Conservation (phyloP, 164 flowering plant species). For the Vitis rotundifolia region DNA sequence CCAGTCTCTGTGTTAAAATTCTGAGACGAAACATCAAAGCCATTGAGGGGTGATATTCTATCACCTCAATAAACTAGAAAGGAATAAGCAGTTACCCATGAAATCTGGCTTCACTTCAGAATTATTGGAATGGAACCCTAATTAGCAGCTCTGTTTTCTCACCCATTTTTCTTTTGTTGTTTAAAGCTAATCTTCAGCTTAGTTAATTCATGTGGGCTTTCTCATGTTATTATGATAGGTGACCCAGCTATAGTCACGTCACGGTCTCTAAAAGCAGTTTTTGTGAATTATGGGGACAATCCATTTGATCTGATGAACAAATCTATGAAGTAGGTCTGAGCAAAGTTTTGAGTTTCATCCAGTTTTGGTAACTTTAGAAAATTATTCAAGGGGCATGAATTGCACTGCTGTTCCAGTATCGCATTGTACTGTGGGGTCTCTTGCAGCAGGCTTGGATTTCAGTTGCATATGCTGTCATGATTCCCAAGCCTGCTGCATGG, state of each 20-base stretch:
- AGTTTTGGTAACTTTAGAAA: background rate
- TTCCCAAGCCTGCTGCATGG: constrained; percentile 3
- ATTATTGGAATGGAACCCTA: too few relatives aligned
- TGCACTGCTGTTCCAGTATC: background rate
- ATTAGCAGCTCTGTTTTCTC: background rate
- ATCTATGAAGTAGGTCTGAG: constrained; percentile 61
- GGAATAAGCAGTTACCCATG: too few relatives aligned
- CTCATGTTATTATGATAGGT: constrained; percentile 34
- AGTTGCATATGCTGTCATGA: constrained; percentile 5
- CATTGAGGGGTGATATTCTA: too few relatives aligned
- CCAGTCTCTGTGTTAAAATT: background rate
- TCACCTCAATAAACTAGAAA: too few relatives aligned
- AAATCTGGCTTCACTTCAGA: too few relatives aligned
- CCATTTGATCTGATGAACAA: constrained; percentile 62
- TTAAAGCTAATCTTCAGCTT: background rate
- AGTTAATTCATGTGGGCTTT: constrained; percentile 9
- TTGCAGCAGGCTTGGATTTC: constrained; percentile 1
- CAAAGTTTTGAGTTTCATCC: constrained; percentile 5
- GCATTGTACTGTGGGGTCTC: background rate
- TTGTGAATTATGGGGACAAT: constrained; percentile 54
- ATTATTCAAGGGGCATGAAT: background rate
- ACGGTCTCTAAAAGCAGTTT: constrained; percentile 45
- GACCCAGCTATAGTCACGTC: constrained; percentile 49
- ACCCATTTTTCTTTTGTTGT: background rate
- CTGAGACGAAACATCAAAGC: too few relatives aligned